These are phyloP conservation scores for Geotrichum aggregatum DNA, from an alignment of 1,139 yeast genomes.

Conservation along the genomic window DNA sequence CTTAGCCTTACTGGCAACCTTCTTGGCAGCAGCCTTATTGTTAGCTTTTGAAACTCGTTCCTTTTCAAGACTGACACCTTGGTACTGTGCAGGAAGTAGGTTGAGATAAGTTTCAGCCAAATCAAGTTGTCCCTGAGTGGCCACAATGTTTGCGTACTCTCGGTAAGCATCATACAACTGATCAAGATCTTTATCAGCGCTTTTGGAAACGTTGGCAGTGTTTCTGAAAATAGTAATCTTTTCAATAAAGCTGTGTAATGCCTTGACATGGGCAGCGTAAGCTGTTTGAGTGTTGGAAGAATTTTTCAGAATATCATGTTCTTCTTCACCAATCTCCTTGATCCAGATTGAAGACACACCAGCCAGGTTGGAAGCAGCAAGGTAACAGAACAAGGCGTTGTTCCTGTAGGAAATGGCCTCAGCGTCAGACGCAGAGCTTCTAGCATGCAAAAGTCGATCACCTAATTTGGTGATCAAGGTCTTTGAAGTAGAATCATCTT, in stretches of 20 bases:
- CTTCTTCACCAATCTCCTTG: slow-evolving; percentile 61
- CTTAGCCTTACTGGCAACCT: slow-evolving; percentile 18
- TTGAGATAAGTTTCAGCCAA: slow-evolving; percentile 69
- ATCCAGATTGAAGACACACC: slow-evolving; percentile 82
- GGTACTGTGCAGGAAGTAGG: slow-evolving; percentile 63
- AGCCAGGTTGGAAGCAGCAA: slow-evolving; percentile 78
- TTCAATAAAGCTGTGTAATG: slow-evolving; percentile 77
- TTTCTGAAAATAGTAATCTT: slow-evolving; percentile 74
- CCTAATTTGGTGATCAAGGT: slow-evolving; percentile 65
- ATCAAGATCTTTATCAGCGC: slow-evolving; percentile 42
- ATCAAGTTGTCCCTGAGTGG: slow-evolving; percentile 79
- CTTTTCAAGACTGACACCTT: slow-evolving; percentile 60
- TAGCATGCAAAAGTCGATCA: slow-evolving; percentile 54
- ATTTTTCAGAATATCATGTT: slow-evolving; percentile 48
- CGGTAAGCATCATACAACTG: slow-evolving; percentile 56
- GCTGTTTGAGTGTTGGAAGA: slow-evolving; percentile 49
- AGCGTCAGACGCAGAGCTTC: slow-evolving; percentile 28
- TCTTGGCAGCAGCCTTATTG: slow-evolving; percentile 24
- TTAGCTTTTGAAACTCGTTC: slow-evolving; percentile 70
- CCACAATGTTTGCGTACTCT: slow-evolving; percentile 77
- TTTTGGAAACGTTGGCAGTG: slow-evolving; percentile 23
- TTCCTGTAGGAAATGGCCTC: slow-evolving; percentile 48
- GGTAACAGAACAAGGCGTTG: slow-evolving; percentile 71
- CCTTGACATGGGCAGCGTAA: slow-evolving; percentile 79
- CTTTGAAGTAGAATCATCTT: slow-evolving; percentile 46